Evolutionary conservation across 2,329 filamentous ascomycete genomes (phyloP).

Genomic region (Calonectria leucothoes): DNA sequence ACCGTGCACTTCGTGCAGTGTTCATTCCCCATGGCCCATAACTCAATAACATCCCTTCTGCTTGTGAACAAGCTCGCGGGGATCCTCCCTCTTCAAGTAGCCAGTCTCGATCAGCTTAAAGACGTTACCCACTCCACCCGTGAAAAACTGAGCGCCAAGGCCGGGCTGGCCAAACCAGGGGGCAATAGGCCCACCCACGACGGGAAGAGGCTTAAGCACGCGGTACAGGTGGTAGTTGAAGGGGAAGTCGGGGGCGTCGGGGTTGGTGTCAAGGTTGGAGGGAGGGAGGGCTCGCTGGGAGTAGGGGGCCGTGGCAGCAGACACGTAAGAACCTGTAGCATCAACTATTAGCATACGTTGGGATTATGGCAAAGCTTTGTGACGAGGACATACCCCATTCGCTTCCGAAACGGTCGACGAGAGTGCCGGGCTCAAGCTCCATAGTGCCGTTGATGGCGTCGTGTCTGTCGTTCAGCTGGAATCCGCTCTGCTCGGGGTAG

Average conservation of each 20-base stretch:
- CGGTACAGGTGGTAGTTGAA: conserved; percentile 62
- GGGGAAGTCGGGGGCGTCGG: conserved; percentile 47
- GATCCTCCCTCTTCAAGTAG: background rate
- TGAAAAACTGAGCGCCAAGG: conserved; percentile 49
- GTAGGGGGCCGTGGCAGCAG: conserved; percentile 58
- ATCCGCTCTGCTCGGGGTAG: conserved; percentile 22
- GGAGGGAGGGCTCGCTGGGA: conserved; percentile 59
- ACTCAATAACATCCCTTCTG: background rate
- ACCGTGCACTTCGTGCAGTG: background rate
- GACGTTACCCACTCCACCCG: conserved; percentile 41
- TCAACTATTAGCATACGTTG: no score
- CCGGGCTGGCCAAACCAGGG: conserved; percentile 64
- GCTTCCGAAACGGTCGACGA: background rate
- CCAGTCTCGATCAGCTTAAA: conserved; percentile 25
- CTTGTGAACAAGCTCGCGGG: background rate
- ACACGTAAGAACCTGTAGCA: conserved; percentile 39
- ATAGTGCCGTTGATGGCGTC: background rate
- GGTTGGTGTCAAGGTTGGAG: conserved; percentile 53
- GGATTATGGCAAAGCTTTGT: no score
- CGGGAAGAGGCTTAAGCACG: conserved; percentile 53
- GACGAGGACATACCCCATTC: background rate
- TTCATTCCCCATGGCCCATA: background rate
- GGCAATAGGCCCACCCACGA: conserved; percentile 57
- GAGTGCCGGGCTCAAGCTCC: background rate
- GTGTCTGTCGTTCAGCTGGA: conserved; percentile 4